Base-by-base conservation (phyloP, 768 basidiomycete species). In the Suillus weaverae region DNA sequence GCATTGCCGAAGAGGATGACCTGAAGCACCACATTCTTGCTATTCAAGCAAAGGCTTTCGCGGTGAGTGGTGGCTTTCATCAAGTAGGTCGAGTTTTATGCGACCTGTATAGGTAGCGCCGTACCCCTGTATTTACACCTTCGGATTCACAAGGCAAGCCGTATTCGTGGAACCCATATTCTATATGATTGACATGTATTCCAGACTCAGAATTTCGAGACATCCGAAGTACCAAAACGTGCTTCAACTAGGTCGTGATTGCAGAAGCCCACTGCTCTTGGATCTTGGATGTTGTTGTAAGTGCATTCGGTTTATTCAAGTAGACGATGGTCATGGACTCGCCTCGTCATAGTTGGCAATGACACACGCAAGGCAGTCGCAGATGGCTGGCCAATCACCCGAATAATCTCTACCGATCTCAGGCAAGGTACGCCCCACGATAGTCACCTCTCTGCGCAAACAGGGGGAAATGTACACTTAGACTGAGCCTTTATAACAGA, bases 211-310 rank as follows among this genome's bases (percentile, higher is more conserved):
- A 57, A 71, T 74, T 61, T 71, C 64, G 16, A 63, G 30, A 32
- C 54, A 66, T 46, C 68, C 68, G 6, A 63, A 53, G 14, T 78
- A 76, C 62, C 38, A 72, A 20, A 39, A 68, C 3, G 66, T 81
- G 26, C 70, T 83, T 30, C 70, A 73, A 51, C 69, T 83, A 4
- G 81, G 76, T 9, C 74, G 65, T 62, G 76, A 78, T 43, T 74
- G 80, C 36, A 26, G 67, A 18, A 76, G 69, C 6, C 77, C 81
- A 2, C 70, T 83, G 22, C 70, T 83, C 22, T 74, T 84, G 26
- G 84, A 84, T 59, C 72, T 83, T 5, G 82, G 79, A 18, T 81
- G 82, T 67, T 81, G 81, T 66, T 74, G 81, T 83, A 64, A 46
- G 77, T 70, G 18, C 18, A 14, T 50, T 55, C 18, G 9, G 22